A percentile compares a stretch with the other conserved stretches of the same genome.
Conservation (phyloP, 805 yeast species). For the Zygoascus bituminiphila region DNA sequence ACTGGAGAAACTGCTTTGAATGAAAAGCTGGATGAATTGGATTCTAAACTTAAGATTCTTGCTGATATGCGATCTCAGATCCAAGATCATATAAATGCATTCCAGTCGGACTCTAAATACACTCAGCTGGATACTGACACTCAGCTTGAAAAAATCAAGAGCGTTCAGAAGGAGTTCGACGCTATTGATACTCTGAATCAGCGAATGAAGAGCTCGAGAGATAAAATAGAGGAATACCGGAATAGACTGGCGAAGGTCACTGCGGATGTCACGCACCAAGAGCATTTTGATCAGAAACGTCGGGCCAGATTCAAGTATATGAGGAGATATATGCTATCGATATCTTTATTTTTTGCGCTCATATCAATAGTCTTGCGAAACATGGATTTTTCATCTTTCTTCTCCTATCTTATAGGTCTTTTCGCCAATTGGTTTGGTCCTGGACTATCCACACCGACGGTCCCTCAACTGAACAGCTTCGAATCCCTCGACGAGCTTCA, state of each 20-base stretch:
- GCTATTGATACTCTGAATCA: constrained; percentile 19
- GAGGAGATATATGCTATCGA: constrained; percentile 7
- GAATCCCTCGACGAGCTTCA: not conserved
- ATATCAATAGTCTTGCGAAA: constrained; percentile 10
- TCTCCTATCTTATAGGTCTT: not conserved
- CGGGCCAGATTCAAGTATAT: constrained; percentile 13
- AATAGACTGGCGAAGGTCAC: constrained; percentile 20
- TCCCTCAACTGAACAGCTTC: not conserved
- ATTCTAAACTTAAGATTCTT: constrained; percentile 20
- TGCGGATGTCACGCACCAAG: constrained; percentile 17
- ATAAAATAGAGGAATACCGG: constrained; percentile 19
- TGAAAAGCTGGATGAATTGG: constrained; percentile 16
- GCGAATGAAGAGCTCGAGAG: constrained; percentile 19
- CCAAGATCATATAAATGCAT: constrained; percentile 14
- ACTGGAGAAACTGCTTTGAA: constrained; percentile 7
- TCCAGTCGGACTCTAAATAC: constrained; percentile 15
- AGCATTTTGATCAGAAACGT: constrained; percentile 15
- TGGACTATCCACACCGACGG: not conserved
- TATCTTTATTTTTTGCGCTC: constrained; percentile 9
- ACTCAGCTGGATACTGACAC: constrained; percentile 17
- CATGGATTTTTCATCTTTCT: not conserved
- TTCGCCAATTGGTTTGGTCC: not conserved
- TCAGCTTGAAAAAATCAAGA: constrained; percentile 19
- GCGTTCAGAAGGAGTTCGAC: constrained; percentile 19
- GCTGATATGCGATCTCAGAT: constrained; percentile 19